Conservation (phyloP, 345 rosid species). For the Stellera chamaejasme region DNA sequence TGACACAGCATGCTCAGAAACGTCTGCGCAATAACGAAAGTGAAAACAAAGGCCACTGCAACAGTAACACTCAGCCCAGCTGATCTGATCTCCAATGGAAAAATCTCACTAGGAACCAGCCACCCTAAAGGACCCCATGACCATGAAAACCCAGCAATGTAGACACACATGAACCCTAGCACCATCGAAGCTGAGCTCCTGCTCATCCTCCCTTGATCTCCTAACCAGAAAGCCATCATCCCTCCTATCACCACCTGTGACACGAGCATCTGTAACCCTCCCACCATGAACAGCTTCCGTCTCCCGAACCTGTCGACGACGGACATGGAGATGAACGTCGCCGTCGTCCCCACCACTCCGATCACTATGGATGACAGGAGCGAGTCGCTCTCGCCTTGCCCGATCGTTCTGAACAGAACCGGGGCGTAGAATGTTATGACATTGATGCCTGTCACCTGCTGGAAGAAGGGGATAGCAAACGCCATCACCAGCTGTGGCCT, state of each 20-base stretch:
- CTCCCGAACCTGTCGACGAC: constrained; percentile 55
- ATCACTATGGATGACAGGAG: constrained; percentile 44
- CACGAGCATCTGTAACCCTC: constrained; percentile 56
- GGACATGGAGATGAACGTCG: constrained; percentile 46
- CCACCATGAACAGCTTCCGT: constrained; percentile 33
- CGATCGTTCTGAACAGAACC: constrained; percentile 54
- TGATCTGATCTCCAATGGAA: constrained; percentile 42
- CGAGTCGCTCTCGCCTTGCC: constrained; percentile 52
- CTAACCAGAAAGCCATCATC: constrained; percentile 31
- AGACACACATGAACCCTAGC: constrained; percentile 33
- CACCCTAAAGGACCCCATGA: constrained; percentile 76
- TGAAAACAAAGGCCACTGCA: constrained; percentile 37
- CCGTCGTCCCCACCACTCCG: constrained; percentile 34
- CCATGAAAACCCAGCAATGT: constrained; percentile 45
- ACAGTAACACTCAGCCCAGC: constrained; percentile 55
- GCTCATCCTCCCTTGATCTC: constrained; percentile 40
- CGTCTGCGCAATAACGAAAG: constrained; percentile 43
- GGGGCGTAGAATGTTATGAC: constrained; percentile 70
- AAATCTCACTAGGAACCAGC: constrained; percentile 65
- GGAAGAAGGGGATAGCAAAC: constrained; percentile 57
- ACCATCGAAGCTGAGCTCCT: constrained; percentile 30
- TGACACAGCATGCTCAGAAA: constrained; percentile 49
- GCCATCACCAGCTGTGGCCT: constrained; percentile 76
- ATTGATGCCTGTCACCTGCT: constrained; percentile 70
- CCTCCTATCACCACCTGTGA: constrained; percentile 46